Base-by-base conservation (phyloP, 768 basidiomycete genomes). In the Auriscalpium microsporum region DNA sequence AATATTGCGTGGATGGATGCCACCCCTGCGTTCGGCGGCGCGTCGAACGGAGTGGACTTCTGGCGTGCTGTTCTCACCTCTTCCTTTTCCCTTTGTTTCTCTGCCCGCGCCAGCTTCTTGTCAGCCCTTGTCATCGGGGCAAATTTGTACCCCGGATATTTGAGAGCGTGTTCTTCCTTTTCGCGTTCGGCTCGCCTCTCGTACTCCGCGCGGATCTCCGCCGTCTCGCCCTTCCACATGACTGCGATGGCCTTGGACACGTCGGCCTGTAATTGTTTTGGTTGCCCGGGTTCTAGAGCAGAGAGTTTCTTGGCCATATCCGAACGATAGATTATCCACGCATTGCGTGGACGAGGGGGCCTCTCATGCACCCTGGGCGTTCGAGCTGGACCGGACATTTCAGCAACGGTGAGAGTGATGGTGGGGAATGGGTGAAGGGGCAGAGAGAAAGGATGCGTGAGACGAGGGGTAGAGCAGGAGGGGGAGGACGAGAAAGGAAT, bases 261-360 rank as follows among this genome's bases (percentile, higher is more conserved):
- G 50, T 72, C 71, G 2, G 73, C 75, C 60, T 76, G 75, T 8
- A 72, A 69, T 10, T 66, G 64, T 46, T 65, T 58, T 0, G 65
- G 56, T 56, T 62, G 62, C 34, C 59, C 69, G 7, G 54, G 23
- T 33, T 61, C 37, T 49, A 63, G 50, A 17, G 63, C 57, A 17
- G 65, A 63, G 53, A 74, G 65, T 10, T 68, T 62, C 51, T 64
- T 67, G 28, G 77, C 65, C 55, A 70, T 73, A 53, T 74, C 73
- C 3, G 74, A 75, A 16, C 77, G 71, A 59, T 78, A 78, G 9
- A 78, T 60, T 58, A 78, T 78, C 77, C 77, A 78, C 8, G 77
- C 74, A 61, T 78, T 78, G 28, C 73, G 74, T 10, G 77, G 77
- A 23, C 77, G 69, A 10, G 73, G 72, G 2, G 64, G 42, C 8